Base-by-base conservation (phyloP, 306 rosid species). In the Dalbergia oliveri region DNA sequence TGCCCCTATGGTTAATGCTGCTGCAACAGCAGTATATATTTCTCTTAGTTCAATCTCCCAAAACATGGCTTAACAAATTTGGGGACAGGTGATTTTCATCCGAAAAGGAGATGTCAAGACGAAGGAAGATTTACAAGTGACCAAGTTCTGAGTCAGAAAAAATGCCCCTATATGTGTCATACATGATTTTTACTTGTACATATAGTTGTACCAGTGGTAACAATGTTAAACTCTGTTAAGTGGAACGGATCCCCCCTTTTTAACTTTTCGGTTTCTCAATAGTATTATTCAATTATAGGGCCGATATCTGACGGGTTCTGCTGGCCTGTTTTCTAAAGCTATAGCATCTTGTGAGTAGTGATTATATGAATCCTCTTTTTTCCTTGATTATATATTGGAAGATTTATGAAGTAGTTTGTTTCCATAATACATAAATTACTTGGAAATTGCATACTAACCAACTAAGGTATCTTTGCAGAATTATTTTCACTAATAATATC, bases 111-210 rank as follows among this genome's bases (percentile, higher is more conserved):
- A 77, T 77, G 57, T 68, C 37, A 60, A 67, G 73, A 15, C 21
- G 68, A 16, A 77, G 66, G 75, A 41, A 68, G 66, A 51, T 45
- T 53, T 45, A 54, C 35, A 41, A 14, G 53, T 31, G 79, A 62
- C 67, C 59, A 1, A 65, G 65, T 65, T 86, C 50, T 34, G 37
- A 26, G 64, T 49, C n/a, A 12, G 77, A 82, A 68, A 82, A 68
- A 58, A 50, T 79, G 11, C 62, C 11, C 18, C 10, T 49, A 0
- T 50, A 19, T 70, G 67, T 60, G 75, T 81, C 77, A 67, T 73
- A 69, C 69, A 51, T 66, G 54, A 79, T 60, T 72, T 61, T 74
- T 74, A 73, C 72, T 75, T 81, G 73, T 82, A 70, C 63, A 63
- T 82, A 65, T 43, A 75, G 13, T 75, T 69, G 31, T 82, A 63